Conservation (phyloP, 164 flowering plant species). For the Saururus chinensis region DNA sequence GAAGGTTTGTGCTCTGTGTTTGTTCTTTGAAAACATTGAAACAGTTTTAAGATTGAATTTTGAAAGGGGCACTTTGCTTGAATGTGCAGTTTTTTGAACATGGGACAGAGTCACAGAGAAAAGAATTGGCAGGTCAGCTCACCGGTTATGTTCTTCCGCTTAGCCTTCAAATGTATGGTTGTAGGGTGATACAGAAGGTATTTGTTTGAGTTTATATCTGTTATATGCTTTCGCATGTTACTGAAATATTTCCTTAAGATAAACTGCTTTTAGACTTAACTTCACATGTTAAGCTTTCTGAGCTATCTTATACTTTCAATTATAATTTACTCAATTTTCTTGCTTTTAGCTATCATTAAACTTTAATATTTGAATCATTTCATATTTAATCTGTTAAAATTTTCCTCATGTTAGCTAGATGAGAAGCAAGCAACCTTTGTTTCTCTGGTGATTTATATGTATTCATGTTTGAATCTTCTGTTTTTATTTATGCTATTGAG, state of each 20-base stretch:
- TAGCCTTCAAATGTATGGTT: constrained; percentile 95
- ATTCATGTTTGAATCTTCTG: too few species aligned
- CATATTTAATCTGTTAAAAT: too few species aligned
- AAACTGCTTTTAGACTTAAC: not conserved
- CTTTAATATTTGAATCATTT: too few species aligned
- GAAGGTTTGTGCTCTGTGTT: constrained; percentile 35
- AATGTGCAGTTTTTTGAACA: constrained; percentile 73
- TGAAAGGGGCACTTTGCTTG: not conserved
- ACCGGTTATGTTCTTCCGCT: constrained; percentile 80
- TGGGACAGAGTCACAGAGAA: constrained; percentile 68
- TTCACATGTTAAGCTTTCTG: too few species aligned
- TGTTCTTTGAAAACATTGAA: not conserved
- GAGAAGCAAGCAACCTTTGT: too few species aligned
- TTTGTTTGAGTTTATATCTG: constrained; percentile 6
- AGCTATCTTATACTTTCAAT: too few species aligned
- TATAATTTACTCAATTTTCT: too few species aligned
- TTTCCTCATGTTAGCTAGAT: too few species aligned
- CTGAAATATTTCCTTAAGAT: not conserved
- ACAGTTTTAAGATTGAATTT: not conserved
- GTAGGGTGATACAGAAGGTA: constrained; percentile 95
- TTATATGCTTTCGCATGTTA: not conserved
- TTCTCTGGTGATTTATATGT: too few species aligned
- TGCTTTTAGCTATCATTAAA: too few species aligned
- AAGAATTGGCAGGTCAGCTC: constrained; percentile 64
- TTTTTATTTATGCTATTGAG: too few species aligned